Base-by-base conservation (phyloP, 495 filamentous ascomycete genomes). In the Margaritispora aquatica region DNA sequence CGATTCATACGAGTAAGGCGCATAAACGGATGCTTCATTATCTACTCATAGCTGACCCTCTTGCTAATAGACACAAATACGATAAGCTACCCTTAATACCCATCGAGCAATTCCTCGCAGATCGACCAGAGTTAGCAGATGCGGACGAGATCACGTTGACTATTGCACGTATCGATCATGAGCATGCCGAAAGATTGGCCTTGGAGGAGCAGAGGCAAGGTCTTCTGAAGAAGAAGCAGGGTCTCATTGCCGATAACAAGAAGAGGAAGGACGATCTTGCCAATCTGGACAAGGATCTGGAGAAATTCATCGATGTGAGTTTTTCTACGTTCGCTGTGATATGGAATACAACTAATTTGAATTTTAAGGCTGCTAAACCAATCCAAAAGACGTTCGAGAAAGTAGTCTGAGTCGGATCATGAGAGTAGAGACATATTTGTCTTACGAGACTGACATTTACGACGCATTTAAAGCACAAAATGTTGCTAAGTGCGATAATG, bases 221-320 rank as follows among this genome's bases (percentile, higher is more conserved):
- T 62, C 77, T 97, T 24, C 73, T 96, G 55, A 93, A 90, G 77
- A 84, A 87, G 69, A 98, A 98, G 68, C 90, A 96, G 70, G 87
- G 84, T 51, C 77, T 98, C 56, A 95, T 95, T 56, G 86, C 89
- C 5, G 92, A 97, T 66, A 97, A 96, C 66, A 96, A 96, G 77
- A 96, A 90, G 74, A 80, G 92, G 52, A 93, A 94, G 70, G 92
- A 97, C 55, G 90, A 98, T 68, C 74, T 98, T 24, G 89, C 86
- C 31, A 95, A 85, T 62, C 75, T 97, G 34, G 92, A 96, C 66
- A 85, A 88, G 72, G 88, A 95, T 69, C 74, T 96, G 63, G 92
- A 96, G 74, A 89, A 89, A 66, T 96, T 96, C 66, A 89, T 96
- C 63, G 89, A 92, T 68, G 85, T 80, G 61, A 55, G 79, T 71